phyloP scores from a whole-genome alignment of 2,329 filamentous ascomycete genomes.

The Cordyceps tenuipes region DNA sequence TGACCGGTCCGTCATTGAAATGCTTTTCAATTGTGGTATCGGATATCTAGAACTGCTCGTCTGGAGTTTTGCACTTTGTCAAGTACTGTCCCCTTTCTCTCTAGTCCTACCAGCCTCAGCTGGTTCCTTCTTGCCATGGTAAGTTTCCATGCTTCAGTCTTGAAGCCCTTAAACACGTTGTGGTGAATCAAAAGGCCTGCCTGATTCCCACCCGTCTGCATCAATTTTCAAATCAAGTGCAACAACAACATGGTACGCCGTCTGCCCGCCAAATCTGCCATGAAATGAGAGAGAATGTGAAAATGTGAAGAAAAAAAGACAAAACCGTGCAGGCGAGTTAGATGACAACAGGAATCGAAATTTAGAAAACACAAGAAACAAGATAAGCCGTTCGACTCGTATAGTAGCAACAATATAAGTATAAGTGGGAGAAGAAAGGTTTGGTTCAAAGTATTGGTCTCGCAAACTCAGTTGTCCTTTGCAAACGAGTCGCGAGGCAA shows the following conservation, averaged over 20 bases:
- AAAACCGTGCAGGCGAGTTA: not conserved
- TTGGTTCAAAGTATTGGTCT: constrained; percentile 3
- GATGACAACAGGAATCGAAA: constrained; percentile 9
- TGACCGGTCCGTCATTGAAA: not conserved
- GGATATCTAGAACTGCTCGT: constrained; percentile 7
- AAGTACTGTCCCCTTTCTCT: not conserved
- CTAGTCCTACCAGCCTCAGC: not conserved
- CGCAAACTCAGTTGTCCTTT: not conserved
- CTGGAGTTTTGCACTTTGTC: constrained; percentile 11
- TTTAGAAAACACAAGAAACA: not conserved
- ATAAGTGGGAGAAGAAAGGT: not conserved
- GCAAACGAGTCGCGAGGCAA: not conserved
- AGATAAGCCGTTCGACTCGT: not conserved
- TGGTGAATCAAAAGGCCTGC: constrained; percentile 27
- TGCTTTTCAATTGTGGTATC: constrained; percentile 10
- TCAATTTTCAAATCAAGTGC: constrained; percentile 8
- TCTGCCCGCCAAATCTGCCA: constrained; percentile 12
- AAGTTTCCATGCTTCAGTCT: not conserved
- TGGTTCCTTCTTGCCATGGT: not conserved
- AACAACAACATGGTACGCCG: constrained; percentile 11
- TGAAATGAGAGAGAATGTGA: not conserved
- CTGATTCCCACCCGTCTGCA: constrained; percentile 20
- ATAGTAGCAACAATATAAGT: not conserved
- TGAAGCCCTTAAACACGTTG: constrained; percentile 11
- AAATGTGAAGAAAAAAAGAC: constrained; percentile 7